Conservation (phyloP, 495 filamentous ascomycete species). For the Neurospora discreta region DNA sequence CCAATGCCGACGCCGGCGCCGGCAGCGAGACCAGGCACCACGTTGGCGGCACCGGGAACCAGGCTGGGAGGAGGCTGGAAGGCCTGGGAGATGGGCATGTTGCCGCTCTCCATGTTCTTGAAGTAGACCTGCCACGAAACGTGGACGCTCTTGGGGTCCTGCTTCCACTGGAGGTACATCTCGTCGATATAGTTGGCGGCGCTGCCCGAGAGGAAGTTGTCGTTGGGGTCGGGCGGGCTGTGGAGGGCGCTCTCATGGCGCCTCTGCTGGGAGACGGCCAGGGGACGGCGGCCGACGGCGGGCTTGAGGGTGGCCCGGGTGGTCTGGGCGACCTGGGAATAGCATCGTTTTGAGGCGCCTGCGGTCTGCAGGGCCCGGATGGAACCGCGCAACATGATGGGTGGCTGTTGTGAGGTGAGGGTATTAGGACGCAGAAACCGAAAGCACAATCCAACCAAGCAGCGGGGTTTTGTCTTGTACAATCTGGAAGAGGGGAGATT, state of each 20-base stretch:
- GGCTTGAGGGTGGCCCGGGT: constrained; percentile 20
- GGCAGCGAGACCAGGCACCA: constrained; percentile 64
- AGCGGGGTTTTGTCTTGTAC: neutral
- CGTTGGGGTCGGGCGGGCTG: constrained; percentile 60
- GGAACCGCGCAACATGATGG: constrained; percentile 41
- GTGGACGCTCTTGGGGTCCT: constrained; percentile 86
- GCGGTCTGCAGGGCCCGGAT: constrained; percentile 21
- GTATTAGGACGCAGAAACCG: constrained; percentile 2
- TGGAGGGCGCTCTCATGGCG: constrained; percentile 34
- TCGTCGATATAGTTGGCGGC: constrained; percentile 98
- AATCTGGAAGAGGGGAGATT: constrained; percentile 10
- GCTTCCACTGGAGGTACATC: constrained; percentile 98
- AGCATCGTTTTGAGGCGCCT: constrained; percentile 21
- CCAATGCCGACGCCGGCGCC: constrained; percentile 55
- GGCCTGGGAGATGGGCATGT: constrained; percentile 92
- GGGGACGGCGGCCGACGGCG: constrained; percentile 34
- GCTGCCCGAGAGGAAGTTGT: constrained; percentile 90
- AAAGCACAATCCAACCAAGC: neutral
- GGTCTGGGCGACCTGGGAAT: constrained; percentile 33
- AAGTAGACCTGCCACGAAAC: constrained; percentile 99
- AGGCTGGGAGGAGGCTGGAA: constrained; percentile 92
- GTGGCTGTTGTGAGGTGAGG: constrained; percentile 10
- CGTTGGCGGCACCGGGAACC: constrained; percentile 66
- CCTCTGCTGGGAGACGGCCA: constrained; percentile 38
- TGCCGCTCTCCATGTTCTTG: constrained; percentile 95